A percentile compares a stretch with the other conserved stretches of the same genome.
phyloP scores from a whole-genome alignment of 2,329 filamentous ascomycete species.

The Xenoacremonium recifei region DNA sequence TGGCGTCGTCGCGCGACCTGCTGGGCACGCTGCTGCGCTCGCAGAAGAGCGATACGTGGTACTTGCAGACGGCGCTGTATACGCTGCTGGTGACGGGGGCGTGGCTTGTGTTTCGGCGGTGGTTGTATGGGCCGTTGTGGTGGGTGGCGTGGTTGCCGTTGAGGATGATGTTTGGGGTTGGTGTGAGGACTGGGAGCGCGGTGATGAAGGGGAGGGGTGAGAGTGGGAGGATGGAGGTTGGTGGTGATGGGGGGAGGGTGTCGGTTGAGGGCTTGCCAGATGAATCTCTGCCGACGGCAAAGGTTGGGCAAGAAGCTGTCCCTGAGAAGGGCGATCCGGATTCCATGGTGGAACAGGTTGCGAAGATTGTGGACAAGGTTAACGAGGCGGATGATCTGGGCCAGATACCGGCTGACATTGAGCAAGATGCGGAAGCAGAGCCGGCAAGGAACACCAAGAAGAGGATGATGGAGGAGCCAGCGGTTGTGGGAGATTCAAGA shows the following conservation, averaged over 20 bases:
- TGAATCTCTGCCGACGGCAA: conserved; percentile 48
- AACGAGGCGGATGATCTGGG: conserved; percentile 31
- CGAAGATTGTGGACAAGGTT: conserved; percentile 50
- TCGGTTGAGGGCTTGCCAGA: conserved; percentile 35
- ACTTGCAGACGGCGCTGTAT: conserved; percentile 86
- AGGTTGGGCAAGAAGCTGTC: conserved; percentile 34
- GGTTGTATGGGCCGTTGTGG: conserved; percentile 87
- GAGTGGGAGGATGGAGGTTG: conserved; percentile 23
- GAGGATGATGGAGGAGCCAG: conserved; percentile 28
- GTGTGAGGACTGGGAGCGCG: conserved; percentile 54
- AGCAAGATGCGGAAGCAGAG: conserved; percentile 1
- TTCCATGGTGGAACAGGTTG: conserved; percentile 52
- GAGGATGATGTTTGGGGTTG: conserved; percentile 61
- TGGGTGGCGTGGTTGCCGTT: conserved; percentile 84
- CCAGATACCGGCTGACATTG: conserved; percentile 14
- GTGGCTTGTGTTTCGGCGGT: conserved; percentile 83
- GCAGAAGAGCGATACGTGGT: conserved; percentile 98
- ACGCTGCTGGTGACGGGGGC: conserved; percentile 72
- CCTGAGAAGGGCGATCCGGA: conserved; percentile 31
- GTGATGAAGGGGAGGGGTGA: conserved; percentile 39
- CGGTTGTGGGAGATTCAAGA: conserved; percentile 24
- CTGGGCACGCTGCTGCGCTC: conserved; percentile 77
- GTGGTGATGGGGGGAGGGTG: conserved; percentile 27
- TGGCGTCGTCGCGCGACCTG: conserved; percentile 71
- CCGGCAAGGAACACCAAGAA: conserved; percentile 25